Evolutionary conservation across 2,329 filamentous ascomycete genomes (phyloP).

Genomic region (Aurifilum marmelostoma): DNA sequence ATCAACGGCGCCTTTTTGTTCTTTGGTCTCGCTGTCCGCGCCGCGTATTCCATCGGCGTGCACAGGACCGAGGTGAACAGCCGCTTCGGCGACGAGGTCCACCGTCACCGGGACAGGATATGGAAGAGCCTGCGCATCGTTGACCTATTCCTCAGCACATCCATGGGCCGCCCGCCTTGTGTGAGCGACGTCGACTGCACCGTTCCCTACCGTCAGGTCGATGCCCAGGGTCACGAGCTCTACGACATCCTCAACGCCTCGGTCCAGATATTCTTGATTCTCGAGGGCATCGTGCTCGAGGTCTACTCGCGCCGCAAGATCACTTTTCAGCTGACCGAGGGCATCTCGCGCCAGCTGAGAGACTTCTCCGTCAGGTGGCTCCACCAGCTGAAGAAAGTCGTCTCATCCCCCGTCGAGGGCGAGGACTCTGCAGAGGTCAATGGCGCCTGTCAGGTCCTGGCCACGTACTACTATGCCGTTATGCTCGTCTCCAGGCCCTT

Average conservation of each 20-base stretch:
- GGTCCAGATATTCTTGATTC: conserved; percentile 56
- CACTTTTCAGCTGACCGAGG: conserved; percentile 55
- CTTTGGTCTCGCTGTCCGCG: conserved; percentile 56
- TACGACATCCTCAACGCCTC: conserved; percentile 55
- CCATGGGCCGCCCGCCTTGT: conserved; percentile 58
- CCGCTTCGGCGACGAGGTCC: conserved; percentile 50
- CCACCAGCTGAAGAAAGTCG: conserved; percentile 45
- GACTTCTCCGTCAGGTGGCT: conserved; percentile 57
- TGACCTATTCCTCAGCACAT: conserved; percentile 56
- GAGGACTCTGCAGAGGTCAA: conserved; percentile 40
- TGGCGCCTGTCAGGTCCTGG: conserved; percentile 55
- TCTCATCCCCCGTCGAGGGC: conserved; percentile 35
- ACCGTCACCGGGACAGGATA: conserved; percentile 50
- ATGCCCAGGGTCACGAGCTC: conserved; percentile 42
- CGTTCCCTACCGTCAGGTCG: conserved; percentile 47
- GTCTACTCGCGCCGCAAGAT: conserved; percentile 59
- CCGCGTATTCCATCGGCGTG: conserved; percentile 56
- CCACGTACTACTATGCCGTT: conserved; percentile 60
- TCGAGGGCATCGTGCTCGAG: conserved; percentile 53
- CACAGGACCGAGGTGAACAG: conserved; percentile 59
- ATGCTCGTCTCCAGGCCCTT: conserved; percentile 60
- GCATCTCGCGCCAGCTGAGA: conserved; percentile 55
- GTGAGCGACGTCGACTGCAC: conserved; percentile 60
- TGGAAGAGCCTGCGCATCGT: conserved; percentile 59
- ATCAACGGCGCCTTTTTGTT: conserved; percentile 59